A percentile compares a stretch with the other conserved stretches of the same genome.
These are phyloP conservation scores for Xerocomus brunneocitrinus DNA, from an alignment of 768 basidiomycete species.

Conservation along the genomic window DNA sequence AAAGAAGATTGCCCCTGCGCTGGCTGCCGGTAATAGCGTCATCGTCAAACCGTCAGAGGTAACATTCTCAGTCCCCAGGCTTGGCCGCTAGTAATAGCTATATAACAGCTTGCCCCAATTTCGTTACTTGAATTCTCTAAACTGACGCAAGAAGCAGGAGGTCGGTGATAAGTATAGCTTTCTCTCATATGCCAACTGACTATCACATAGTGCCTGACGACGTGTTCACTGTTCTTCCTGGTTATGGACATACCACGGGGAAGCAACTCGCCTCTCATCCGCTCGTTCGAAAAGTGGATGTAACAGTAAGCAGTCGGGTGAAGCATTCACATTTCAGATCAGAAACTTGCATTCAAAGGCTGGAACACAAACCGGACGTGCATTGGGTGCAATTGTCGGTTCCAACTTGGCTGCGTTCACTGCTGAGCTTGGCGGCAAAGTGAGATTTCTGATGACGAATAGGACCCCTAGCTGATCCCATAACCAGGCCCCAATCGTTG, in stretches of 20 bases:
- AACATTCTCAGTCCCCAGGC: background rate
- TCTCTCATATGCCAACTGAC: background rate
- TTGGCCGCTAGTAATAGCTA: background rate
- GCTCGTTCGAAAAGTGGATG: slow-evolving; percentile 72
- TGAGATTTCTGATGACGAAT: slow-evolving; percentile 18
- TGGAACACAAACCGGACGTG: slow-evolving; percentile 73
- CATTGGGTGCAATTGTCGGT: slow-evolving; percentile 68
- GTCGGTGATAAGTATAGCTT: slow-evolving; percentile 35
- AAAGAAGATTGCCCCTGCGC: slow-evolving; percentile 83
- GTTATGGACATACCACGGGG: slow-evolving; percentile 62
- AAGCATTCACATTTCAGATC: background rate
- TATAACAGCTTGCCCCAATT: slow-evolving; percentile 62
- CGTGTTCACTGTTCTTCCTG: slow-evolving; percentile 70
- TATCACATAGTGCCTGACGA: slow-evolving; percentile 60
- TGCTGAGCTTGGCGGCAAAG: slow-evolving; percentile 86
- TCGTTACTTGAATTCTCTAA: slow-evolving; percentile 74
- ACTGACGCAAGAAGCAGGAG: slow-evolving; percentile 60
- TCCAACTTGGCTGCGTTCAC: slow-evolving; percentile 70
- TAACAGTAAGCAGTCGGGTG: slow-evolving; percentile 53
- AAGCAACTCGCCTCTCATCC: slow-evolving; percentile 61
- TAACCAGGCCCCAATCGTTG: slow-evolving; percentile 67
- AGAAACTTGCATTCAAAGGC: slow-evolving; percentile 41
- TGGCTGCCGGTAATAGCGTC: slow-evolving; percentile 82
- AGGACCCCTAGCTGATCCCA: background rate
- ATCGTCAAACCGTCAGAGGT: slow-evolving; percentile 83